Base-by-base conservation (phyloP, 1,284 basidiomycete genomes). In the Mycosarcoma maydis region DNA sequence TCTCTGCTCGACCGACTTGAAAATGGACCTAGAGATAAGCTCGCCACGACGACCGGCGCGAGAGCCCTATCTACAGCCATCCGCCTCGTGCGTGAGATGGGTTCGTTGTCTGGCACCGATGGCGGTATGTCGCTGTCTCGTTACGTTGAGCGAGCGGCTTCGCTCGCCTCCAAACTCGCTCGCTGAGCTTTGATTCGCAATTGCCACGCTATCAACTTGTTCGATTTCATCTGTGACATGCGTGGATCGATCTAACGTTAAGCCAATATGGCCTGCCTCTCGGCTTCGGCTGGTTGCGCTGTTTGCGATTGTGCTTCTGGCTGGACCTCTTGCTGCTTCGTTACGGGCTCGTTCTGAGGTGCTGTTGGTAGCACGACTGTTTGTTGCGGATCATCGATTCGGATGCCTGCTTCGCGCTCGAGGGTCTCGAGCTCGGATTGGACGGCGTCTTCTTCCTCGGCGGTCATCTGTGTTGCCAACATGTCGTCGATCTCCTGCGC, bases 401-500 rank as follows among this genome's bases (percentile, higher is more conserved):
- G 23, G 23, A 57, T 59, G 24, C 43, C 56, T 5, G 66, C 60
- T 56, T 73, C 66, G 43, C 58, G 57, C n/a, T 73, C 62, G 30
- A 78, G 67, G 5, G 48, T 51, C 23, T 60, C 71, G 37, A 79
- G 45, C 40, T 98, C 95, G 4, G 85, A 85, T 77, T 94, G 91
- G 0, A 98, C 95, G 10, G 88, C 90, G 46, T 96, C 94, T 80
- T 98, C 95, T 55, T 98, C 96, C 51, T 95, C 94, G 5, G 89
- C 82, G 1, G 90, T 90, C 73, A 98, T 87, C 29, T 85, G 88
- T 65, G 90, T 90, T 32, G 90, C 87, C 16, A 98, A 85, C 85
- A 94, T 88, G 79, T 92, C 90, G 75, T 91, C 88, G 64, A 98
- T 90, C 87, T 98, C 95, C 92, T 93, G 76, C 13, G 22, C 19